Percentiles rank a stretch among this genome's conserved stretches.
phyloP scores from a whole-genome alignment of 2,329 filamentous ascomycete genomes.

The Epichloe uncinata region DNA sequence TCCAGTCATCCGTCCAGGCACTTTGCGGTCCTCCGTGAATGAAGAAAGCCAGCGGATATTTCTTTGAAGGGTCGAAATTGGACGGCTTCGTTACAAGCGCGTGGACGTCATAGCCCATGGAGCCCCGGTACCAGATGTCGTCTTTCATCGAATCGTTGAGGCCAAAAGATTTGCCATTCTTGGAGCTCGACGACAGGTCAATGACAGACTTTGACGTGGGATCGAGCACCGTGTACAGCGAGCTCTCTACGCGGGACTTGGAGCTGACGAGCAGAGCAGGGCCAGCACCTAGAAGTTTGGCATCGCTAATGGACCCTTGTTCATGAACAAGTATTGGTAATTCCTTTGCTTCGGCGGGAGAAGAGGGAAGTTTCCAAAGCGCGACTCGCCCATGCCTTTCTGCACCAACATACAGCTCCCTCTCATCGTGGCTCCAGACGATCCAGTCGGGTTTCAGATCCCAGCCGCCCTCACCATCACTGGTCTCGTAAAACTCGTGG shows the following conservation, averaged over 20 bases:
- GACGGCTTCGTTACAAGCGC: constrained; percentile 54
- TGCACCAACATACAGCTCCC: constrained; percentile 57
- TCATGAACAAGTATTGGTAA: constrained; percentile 36
- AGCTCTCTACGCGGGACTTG: constrained; percentile 61
- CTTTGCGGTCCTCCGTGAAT: constrained; percentile 77
- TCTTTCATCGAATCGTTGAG: constrained; percentile 48
- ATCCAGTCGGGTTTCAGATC: constrained; percentile 44
- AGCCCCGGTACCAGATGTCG: constrained; percentile 58
- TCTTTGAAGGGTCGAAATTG: constrained; percentile 53
- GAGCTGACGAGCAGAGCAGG: constrained; percentile 48
- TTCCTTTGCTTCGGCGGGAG: constrained; percentile 32
- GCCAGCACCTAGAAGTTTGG: constrained; percentile 36
- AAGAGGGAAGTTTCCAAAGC: constrained; percentile 48
- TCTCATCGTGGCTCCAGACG: constrained; percentile 44
- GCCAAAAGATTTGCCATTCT: constrained; percentile 52
- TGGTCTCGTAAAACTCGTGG: constrained; percentile 47
- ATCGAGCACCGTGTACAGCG: constrained; percentile 49
- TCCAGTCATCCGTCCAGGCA: constrained; percentile 65
- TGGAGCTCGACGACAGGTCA: constrained; percentile 50
- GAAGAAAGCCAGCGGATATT: constrained; percentile 65
- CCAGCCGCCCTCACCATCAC: constrained; percentile 51
- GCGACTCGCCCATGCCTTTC: constrained; percentile 53
- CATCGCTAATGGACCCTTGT: constrained; percentile 40
- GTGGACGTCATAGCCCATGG: constrained; percentile 52
- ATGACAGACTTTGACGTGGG: constrained; percentile 22